These are phyloP conservation scores for Leishmania mexicana DNA, from an alignment of 208 protist species.

Conservation along the genomic window DNA sequence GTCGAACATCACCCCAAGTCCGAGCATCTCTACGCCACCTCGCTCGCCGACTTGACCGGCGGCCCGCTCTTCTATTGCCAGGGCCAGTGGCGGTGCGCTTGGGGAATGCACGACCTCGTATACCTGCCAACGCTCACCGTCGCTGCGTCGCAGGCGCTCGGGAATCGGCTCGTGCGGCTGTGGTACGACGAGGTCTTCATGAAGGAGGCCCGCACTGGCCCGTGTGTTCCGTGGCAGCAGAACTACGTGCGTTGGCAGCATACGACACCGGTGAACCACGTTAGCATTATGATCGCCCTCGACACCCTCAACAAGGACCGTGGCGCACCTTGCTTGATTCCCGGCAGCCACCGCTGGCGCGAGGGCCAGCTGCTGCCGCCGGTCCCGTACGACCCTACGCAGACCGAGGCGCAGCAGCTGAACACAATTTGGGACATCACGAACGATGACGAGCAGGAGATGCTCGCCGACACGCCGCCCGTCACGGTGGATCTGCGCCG, in stretches of 20 bases:
- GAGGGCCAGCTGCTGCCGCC: constrained; percentile 70
- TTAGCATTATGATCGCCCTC: constrained; percentile 76
- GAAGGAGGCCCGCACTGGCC: constrained; percentile 71
- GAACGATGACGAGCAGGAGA: constrained; percentile 75
- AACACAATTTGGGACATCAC: constrained; percentile 88
- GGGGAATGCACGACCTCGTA: constrained; percentile 89
- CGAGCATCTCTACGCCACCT: constrained; percentile 81
- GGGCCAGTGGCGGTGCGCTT: constrained; percentile 80
- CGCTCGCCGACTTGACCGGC: constrained; percentile 71
- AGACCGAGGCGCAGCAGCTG: constrained; percentile 74
- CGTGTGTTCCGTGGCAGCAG: constrained; percentile 85
- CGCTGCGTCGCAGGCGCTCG: constrained; percentile 77
- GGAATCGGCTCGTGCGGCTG: constrained; percentile 76
- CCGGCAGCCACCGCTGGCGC: constrained; percentile 84
- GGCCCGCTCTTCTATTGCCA: constrained; percentile 87
- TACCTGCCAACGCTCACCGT: constrained; percentile 82
- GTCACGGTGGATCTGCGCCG: constrained; percentile 73
- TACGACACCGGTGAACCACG: constrained; percentile 71
- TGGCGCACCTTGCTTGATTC: constrained; percentile 80
- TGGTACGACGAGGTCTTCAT: constrained; percentile 89
- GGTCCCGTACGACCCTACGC: constrained; percentile 65
- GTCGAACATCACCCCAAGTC: constrained; percentile 85
- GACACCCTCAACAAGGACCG: constrained; percentile 85
- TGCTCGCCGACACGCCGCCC: constrained; percentile 84
- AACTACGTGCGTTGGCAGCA: constrained; percentile 86